phyloP scores from a whole-genome alignment of 2,329 filamentous ascomycete genomes.

The Colletotrichum gigasporum region DNA sequence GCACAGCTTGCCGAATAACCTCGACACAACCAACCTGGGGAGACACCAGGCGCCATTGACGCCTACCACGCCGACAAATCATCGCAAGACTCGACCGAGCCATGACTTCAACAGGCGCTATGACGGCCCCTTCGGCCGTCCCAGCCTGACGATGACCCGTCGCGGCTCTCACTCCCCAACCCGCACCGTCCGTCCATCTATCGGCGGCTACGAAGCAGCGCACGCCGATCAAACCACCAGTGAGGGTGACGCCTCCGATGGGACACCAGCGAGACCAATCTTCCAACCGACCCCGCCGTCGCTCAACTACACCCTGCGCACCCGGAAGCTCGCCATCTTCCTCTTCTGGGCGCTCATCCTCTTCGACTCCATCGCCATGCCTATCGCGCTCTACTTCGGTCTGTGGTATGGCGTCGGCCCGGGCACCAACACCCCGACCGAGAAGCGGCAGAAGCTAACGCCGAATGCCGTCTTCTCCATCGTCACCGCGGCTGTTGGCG shows the following conservation, averaged over 20 bases:
- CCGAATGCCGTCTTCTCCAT: constrained; percentile 57
- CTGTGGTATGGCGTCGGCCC: constrained; percentile 62
- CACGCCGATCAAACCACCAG: neutral
- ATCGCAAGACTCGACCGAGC: neutral
- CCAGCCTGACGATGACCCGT: constrained; percentile 9
- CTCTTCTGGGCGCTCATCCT: constrained; percentile 69
- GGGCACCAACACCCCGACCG: constrained; percentile 43
- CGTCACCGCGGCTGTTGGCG: constrained; percentile 61
- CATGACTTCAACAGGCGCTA: constrained; percentile 30
- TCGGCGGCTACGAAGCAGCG: neutral
- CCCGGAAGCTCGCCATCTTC: constrained; percentile 62
- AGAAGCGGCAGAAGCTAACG: constrained; percentile 38
- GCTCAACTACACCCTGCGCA: constrained; percentile 33
- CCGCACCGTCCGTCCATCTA: neutral
- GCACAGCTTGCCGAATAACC: neutral
- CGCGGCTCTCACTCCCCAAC: neutral
- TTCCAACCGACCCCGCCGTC: constrained; percentile 27
- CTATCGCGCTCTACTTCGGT: constrained; percentile 67
- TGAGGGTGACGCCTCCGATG: neutral
- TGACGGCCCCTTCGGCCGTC: constrained; percentile 30
- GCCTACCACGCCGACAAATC: neutral
- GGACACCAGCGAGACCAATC: neutral
- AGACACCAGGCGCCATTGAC: neutral
- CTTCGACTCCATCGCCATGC: constrained; percentile 66
- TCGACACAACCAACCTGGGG: neutral